These are phyloP conservation scores for Solanum verrucosum DNA, from an alignment of 257 asterid species.

Conservation along the genomic window DNA sequence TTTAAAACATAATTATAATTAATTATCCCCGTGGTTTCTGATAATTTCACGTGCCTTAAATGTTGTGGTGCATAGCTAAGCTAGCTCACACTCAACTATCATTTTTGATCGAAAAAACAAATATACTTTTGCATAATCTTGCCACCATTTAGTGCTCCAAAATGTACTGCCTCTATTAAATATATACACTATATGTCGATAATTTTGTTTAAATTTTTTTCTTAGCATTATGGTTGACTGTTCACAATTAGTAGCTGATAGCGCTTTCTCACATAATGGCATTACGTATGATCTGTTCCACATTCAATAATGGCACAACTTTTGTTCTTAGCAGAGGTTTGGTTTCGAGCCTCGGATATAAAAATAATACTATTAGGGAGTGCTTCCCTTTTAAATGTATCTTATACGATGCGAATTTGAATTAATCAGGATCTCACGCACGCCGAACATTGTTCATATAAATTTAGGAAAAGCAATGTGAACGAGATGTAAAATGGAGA, in stretches of 20 bases:
- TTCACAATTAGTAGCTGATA: background rate
- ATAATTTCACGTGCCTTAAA: background rate
- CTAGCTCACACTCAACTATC: background rate
- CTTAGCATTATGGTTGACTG: background rate
- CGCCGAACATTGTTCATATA: background rate
- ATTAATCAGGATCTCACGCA: background rate
- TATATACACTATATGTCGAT: background rate
- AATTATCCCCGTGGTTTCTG: background rate
- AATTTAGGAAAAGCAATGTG: background rate
- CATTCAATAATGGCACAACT: background rate
- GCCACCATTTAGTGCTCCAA: background rate
- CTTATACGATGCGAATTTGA: background rate
- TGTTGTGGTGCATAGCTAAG: background rate
- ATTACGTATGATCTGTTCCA: background rate
- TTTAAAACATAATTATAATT: background rate
- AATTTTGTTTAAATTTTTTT: background rate
- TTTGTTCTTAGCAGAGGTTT: background rate
- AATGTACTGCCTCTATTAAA: background rate
- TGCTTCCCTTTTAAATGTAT: background rate
- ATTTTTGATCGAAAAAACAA: background rate
- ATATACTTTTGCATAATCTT: background rate
- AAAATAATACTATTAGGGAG: background rate
- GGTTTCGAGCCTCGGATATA: background rate
- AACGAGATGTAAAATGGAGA: background rate
- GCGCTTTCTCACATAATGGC: background rate